Evolutionary conservation across 1,284 basidiomycete genomes (phyloP), one percentile per base, ranked within the genome.

Genomic region (Trichosporon sp.): DNA sequence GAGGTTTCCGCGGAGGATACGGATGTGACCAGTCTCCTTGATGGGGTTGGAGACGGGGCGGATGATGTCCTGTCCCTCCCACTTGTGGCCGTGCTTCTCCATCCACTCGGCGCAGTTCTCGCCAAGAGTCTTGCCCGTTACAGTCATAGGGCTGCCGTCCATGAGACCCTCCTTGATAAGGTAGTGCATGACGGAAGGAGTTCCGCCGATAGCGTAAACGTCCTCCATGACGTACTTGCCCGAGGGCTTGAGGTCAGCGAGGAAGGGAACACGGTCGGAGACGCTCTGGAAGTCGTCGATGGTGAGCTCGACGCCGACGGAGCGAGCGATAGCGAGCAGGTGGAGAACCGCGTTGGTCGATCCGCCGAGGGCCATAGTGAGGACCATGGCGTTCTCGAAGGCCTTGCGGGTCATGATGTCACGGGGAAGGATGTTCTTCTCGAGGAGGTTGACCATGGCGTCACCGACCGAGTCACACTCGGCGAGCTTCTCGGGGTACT

Each of bases 201-300:
- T 89, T 65, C 94, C 94, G 37, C 94, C 94, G 69, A 93, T 88
- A 70, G 85, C 87, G 84, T 97, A 91, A 33, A 99, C 84, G 77
- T 98, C 94, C 82, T 97, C 92, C 94, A 98, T 97, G 73, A 91
- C 89, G 80, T 95, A 97, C 82, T 89, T 89, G 27, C 94, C 94
- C 29, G 90, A 92, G 7, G 95, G 95, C 87, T 92, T 95, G 69
- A 98, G 84, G 76, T 99, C 92, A 32, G 92, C 92, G 14, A 98
- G 85, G 82, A 90, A 94, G n/a, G 95, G 95, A 0, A 92, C 92
- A 72, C 86, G 88, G 81, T 96, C 87, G 2, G 91, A 89, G 54
- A 96, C 86, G 62, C 79, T 81, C 81, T 95, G 92, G 85, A 97
- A 95, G 81, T 99, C 95, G 73, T 98, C 94, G 71, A 99, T 91